phyloP scores from a whole-genome alignment of 148 eudicot genomes.

The Vaccinium macrocarpon region DNA sequence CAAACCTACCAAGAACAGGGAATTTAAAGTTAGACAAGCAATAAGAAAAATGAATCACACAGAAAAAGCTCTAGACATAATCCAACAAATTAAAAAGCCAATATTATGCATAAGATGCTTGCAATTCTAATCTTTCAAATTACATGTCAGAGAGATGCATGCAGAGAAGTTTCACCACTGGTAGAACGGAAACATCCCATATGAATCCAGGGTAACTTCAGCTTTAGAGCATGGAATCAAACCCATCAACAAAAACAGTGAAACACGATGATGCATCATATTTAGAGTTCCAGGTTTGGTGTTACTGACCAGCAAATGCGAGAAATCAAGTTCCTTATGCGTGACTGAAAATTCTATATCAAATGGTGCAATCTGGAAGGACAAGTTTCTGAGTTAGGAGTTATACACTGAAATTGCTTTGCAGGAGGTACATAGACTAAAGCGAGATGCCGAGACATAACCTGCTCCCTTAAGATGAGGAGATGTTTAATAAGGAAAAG shows the following conservation, averaged over 20 bases:
- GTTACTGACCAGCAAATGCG: slow-evolving; percentile 87
- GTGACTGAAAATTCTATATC: slow-evolving; percentile 97
- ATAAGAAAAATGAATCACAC: background rate
- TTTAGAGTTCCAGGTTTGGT: slow-evolving; percentile 9
- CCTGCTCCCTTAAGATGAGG: slow-evolving; percentile 96
- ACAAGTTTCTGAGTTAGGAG: slow-evolving; percentile 30
- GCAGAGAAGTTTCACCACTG: background rate
- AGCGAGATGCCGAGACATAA: slow-evolving; percentile 15
- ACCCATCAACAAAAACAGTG: slow-evolving; percentile 1
- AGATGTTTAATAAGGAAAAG: slow-evolving; percentile 92
- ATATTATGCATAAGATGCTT: background rate
- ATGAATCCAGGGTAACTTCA: background rate
- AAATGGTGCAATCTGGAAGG: slow-evolving; percentile 93
- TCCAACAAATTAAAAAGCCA: background rate
- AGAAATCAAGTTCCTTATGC: slow-evolving; percentile 97
- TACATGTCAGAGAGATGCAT: background rate
- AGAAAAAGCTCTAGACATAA: background rate
- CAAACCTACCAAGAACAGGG: background rate
- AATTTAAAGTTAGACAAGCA: background rate
- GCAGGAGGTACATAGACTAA: slow-evolving; percentile 1
- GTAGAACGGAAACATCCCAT: background rate
- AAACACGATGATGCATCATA: slow-evolving; percentile 6
- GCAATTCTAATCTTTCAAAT: background rate
- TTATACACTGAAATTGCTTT: background rate
- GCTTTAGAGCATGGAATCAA: slow-evolving; percentile 1